Evolutionary conservation across 306 rosid species (phyloP).

Genomic region (Sicyos edulis): DNA sequence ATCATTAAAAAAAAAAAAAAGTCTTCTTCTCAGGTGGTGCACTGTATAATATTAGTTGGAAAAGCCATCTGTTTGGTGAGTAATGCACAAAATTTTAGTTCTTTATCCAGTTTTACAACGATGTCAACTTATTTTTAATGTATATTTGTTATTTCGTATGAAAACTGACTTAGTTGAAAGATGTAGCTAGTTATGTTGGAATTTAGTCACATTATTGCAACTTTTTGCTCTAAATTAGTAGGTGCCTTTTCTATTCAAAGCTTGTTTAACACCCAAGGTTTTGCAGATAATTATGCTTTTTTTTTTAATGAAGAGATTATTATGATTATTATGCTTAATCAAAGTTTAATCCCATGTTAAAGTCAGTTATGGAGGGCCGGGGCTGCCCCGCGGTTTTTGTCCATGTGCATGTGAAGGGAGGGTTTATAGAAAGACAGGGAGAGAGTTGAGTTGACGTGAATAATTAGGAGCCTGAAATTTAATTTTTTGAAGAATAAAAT

Average conservation of each 20-base stretch:
- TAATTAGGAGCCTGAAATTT: neutral
- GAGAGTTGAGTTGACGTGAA: neutral
- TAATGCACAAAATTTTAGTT: constrained; percentile 4
- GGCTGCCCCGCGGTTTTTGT: neutral
- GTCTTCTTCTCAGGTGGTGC: neutral
- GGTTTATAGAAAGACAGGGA: neutral
- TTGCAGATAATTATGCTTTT: neutral
- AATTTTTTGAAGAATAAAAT: neutral
- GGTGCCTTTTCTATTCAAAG: neutral
- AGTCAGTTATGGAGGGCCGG: constrained; percentile 2
- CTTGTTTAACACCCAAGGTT: neutral
- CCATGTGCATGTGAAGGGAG: neutral
- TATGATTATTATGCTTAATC: no score
- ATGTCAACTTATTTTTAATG: neutral
- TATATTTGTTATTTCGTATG: neutral
- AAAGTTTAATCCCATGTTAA: neutral
- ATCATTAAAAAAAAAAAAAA: neutral
- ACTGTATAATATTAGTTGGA: neutral
- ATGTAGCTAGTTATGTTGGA: neutral
- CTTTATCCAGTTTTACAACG: neutral
- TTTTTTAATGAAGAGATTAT: no score
- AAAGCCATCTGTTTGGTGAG: neutral
- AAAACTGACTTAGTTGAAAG: neutral
- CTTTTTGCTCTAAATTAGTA: neutral
- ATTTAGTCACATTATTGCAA: neutral